phyloP scores from a whole-genome alignment of 2,329 filamentous ascomycete genomes.

The Hypoxylon sp. region DNA sequence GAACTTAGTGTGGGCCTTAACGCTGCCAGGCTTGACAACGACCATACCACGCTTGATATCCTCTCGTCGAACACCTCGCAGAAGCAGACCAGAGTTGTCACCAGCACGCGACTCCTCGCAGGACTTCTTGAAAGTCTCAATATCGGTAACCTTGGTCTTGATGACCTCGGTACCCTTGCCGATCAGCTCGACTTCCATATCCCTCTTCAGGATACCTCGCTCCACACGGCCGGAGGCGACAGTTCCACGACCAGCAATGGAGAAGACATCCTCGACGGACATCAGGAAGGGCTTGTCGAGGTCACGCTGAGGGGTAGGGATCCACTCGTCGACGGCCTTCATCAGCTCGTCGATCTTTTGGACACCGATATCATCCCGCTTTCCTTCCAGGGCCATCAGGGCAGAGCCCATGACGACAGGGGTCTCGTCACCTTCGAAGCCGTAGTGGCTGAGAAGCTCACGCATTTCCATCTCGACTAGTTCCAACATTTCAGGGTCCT shows the following conservation, averaged over 20 bases:
- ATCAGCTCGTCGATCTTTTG: conserved; percentile 93
- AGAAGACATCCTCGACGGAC: conserved; percentile 95
- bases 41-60: conserved; percentile 97
- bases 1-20: conserved; percentile 93
- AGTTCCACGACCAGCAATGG: conserved; percentile 92
- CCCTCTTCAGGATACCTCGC: conserved; percentile 93
- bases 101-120: conserved; percentile 96
- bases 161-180: conserved; percentile 86
- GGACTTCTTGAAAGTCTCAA: conserved; percentile 99
- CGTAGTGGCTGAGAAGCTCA: conserved; percentile 91
- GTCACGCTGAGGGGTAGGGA: conserved; percentile 93
- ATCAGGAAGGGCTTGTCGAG: conserved; percentile 99
- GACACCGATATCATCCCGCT: conserved; percentile 87
- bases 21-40: conserved; percentile 83
- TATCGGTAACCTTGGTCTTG: conserved; percentile 99
- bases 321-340: conserved; percentile 92
- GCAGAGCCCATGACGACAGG: conserved; percentile 98
- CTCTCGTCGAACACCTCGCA: conserved; percentile 96
- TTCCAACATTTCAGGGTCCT: conserved; percentile 99
- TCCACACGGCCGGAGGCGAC: conserved; percentile 97
- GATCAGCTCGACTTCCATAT: conserved; percentile 93
- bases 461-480: conserved; percentile 99
- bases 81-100: conserved; percentile 97
- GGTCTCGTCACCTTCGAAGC: conserved; percentile 98
- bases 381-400: conserved; percentile 91